Conservation (phyloP, 768 basidiomycete species). For the Trametes maxima region DNA sequence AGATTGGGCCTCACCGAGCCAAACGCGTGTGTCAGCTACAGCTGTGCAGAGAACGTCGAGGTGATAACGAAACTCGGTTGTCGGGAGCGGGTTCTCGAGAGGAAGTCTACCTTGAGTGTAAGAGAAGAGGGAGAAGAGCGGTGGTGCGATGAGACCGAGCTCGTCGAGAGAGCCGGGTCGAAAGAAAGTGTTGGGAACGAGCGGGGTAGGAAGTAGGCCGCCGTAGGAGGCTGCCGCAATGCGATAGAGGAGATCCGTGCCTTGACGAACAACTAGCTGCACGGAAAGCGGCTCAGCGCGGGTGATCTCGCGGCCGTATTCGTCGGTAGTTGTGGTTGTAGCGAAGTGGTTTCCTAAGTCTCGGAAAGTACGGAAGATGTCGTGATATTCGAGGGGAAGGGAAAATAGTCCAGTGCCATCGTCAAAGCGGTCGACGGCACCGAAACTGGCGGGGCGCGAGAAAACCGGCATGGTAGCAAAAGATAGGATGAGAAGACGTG, state of each 20-base stretch:
- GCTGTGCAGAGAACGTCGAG: not conserved
- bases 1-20: not conserved
- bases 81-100: not conserved
- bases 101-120: not conserved
- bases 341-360: not conserved
- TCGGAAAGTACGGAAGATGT: not conserved
- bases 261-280: not conserved
- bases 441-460: not conserved
- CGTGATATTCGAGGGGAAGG: not conserved
- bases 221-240: not conserved
- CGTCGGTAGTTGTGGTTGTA: not conserved
- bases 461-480: too few relatives aligned
- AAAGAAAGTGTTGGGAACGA: not conserved
- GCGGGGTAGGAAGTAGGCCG: not conserved
- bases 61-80: not conserved
- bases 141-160: not conserved
- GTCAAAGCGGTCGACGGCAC: not conserved
- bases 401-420: not conserved
- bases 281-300: not conserved
- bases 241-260: not conserved
- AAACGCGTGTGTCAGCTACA: not conserved
- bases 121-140: not conserved
- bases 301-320: not conserved
- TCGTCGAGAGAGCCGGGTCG: not conserved
- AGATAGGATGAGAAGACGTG: not conserved